phyloP scores from a whole-genome alignment of 129 eudicot species.

The Helichrysum umbraculigerum region DNA sequence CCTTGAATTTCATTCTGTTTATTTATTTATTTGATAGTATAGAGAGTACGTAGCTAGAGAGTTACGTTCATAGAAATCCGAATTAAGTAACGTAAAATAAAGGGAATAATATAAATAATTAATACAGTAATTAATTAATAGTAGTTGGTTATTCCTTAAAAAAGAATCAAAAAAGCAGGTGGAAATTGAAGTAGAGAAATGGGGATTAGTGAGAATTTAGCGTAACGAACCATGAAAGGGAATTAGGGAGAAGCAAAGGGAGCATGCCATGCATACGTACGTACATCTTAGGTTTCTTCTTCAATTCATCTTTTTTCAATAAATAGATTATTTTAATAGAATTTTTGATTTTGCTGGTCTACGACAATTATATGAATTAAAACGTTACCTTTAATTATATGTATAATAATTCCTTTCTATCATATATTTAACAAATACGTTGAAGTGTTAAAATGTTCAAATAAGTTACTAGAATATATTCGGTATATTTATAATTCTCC shows the following conservation, averaged over 20 bases:
- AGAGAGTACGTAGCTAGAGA: background rate
- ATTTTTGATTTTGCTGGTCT: too few relatives aligned
- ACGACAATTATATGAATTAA: too few relatives aligned
- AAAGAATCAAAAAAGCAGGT: conserved; percentile 24
- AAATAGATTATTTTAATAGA: too few relatives aligned
- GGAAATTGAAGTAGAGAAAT: conserved; percentile 31
- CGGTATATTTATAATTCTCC: too few relatives aligned
- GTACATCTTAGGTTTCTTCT: too few relatives aligned
- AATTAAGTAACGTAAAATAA: conserved; percentile 44
- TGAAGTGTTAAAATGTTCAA: too few relatives aligned
- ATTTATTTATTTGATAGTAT: background rate
- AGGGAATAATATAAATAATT: conserved; percentile 10
- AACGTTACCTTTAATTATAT: too few relatives aligned
- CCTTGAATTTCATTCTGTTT: background rate
- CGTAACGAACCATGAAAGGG: conserved; percentile 80
- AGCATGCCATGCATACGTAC: conserved; percentile 26
- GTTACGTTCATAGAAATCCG: conserved; percentile 24
- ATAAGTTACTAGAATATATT: too few relatives aligned
- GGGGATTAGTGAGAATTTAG: conserved; percentile 68
- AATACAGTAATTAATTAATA: background rate
- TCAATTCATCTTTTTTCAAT: too few relatives aligned
- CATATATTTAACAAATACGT: too few relatives aligned
- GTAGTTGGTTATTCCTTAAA: conserved; percentile 32
- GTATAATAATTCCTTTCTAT: too few relatives aligned
- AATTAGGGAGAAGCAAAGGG: conserved; percentile 24